Evolutionary conservation across 768 basidiomycete genomes (phyloP).

Genomic region (Lentinula boryana): DNA sequence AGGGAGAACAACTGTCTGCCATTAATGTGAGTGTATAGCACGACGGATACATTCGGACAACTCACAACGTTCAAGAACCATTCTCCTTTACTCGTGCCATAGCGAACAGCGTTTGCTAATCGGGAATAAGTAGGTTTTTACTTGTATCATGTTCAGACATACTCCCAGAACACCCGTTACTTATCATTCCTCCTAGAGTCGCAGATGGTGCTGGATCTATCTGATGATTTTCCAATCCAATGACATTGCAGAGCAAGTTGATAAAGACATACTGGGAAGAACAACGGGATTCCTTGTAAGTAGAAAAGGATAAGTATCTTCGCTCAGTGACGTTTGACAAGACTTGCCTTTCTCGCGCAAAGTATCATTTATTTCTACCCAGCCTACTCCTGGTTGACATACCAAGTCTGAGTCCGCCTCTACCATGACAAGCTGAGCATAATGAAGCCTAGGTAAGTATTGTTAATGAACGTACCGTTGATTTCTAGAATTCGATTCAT

Average conservation of each 20-base stretch:
- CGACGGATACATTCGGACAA: conserved; percentile 1
- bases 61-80: conserved; percentile 84
- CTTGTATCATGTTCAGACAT: conserved; percentile 15
- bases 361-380: conserved; percentile 68
- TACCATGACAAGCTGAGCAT: conserved; percentile 17
- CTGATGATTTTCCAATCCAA: conserved; percentile 24
- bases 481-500: conserved; percentile 81
- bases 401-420: conserved; percentile 69
- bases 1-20: conserved; percentile 82
- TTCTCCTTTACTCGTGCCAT: conserved; percentile 85
- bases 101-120: conserved; percentile 72
- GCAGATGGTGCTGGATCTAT: conserved; percentile 76
- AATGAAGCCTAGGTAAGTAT: not conserved
- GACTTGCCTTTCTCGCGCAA: conserved; percentile 51
- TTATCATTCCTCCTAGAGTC: conserved; percentile 82
- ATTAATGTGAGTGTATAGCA: not conserved
- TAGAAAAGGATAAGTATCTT: not conserved
- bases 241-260: not conserved
- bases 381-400: conserved; percentile 67
- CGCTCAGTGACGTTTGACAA: not conserved
- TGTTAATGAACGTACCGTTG: conserved; percentile 37
- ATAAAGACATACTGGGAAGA: conserved; percentile 61
- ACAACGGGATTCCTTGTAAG: conserved; percentile 61
- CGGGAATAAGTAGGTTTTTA: conserved; percentile 6
- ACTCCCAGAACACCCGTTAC: conserved; percentile 86